phyloP scores from a whole-genome alignment of 441 rosid species.

The Bocquillonia castaneifolia region DNA sequence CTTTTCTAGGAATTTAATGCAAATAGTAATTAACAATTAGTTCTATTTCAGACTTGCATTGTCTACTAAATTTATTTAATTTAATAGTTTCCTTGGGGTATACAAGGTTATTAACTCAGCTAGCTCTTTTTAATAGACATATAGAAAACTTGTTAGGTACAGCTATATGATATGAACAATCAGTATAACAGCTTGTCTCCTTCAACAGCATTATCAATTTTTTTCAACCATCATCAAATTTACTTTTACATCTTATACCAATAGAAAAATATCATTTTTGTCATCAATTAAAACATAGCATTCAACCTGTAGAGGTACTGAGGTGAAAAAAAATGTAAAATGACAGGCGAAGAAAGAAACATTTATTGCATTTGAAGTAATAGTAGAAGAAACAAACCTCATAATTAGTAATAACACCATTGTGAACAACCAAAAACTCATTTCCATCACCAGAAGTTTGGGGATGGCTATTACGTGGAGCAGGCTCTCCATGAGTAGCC shows the following conservation, averaged over 20 bases:
- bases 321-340: too few relatives aligned
- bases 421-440: constrained; percentile 92
- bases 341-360: too few relatives aligned
- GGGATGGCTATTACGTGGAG: constrained; percentile 92
- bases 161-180: background rate
- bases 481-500: constrained; percentile 98
- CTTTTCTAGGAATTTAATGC: background rate
- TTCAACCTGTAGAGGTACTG: background rate
- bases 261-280: background rate
- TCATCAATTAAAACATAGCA: background rate
- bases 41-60: background rate
- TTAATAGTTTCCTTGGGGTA: background rate
- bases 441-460: constrained; percentile 78
- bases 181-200: background rate
- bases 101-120: background rate
- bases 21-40: background rate
- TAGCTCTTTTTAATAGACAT: background rate
- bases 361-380: too few relatives aligned
- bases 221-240: background rate
- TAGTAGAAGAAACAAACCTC: constrained; percentile 43
- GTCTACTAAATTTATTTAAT: background rate
- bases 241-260: background rate
- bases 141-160: background rate
- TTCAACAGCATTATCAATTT: background rate
- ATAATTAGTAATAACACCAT: constrained; percentile 82